Conservation (phyloP, 257 asterid genomes). For the Rhazya stricta region DNA sequence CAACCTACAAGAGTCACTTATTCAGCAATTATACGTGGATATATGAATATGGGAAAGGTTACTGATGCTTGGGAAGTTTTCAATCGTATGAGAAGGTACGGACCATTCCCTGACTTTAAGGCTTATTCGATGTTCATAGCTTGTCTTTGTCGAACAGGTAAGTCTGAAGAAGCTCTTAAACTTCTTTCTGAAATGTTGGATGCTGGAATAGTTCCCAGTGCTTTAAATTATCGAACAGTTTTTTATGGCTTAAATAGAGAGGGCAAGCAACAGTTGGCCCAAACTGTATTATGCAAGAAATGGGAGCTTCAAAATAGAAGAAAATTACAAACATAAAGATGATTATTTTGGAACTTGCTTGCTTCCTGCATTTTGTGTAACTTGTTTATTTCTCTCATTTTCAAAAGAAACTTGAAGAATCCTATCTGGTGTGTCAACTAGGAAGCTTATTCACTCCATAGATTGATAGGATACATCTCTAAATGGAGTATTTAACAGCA, state of each 20-base stretch:
- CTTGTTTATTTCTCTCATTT: too few species aligned
- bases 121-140: slow-evolving; percentile 68
- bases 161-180: slow-evolving; percentile 66
- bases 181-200: slow-evolving; percentile 61
- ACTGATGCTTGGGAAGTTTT: slow-evolving; percentile 60
- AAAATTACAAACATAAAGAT: slow-evolving; percentile 24
- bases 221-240: slow-evolving; percentile 55
- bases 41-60: slow-evolving; percentile 51
- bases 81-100: slow-evolving; percentile 39
- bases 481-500: neutral
- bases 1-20: slow-evolving; percentile 69
- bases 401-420: neutral
- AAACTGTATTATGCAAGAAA: slow-evolving; percentile 46
- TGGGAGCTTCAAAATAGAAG: slow-evolving; percentile 53
- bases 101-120: slow-evolving; percentile 75
- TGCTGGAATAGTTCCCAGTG: slow-evolving; percentile 64
- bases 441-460: neutral
- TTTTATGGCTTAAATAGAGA: slow-evolving; percentile 73
- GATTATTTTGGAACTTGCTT: neutral
- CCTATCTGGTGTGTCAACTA: neutral
- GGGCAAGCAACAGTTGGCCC: slow-evolving; percentile 65
- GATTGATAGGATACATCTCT: neutral
- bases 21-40: slow-evolving; percentile 69
- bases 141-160: slow-evolving; percentile 58
- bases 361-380: neutral